Conservation (phyloP, 441 rosid genomes). For the Populus hybrid region DNA sequence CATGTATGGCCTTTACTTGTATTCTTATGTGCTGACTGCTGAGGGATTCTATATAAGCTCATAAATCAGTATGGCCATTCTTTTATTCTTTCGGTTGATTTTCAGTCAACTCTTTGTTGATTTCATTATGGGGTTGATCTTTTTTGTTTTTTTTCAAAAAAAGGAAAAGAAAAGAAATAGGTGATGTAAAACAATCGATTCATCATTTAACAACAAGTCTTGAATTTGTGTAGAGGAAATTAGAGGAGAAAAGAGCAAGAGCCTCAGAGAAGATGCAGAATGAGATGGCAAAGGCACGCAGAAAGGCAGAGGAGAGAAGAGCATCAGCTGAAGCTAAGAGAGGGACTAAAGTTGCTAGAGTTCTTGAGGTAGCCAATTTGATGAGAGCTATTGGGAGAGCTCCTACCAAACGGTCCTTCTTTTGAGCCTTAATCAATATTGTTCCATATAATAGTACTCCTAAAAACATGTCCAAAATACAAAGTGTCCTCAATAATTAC, state of each 20-base stretch:
- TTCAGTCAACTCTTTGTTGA: not conserved
- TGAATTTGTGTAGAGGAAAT: slow-evolving; percentile 58
- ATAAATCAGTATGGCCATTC: not conserved
- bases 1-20: not conserved
- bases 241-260: slow-evolving; percentile 81
- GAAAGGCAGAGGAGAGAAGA: slow-evolving; percentile 87
- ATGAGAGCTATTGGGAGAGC: slow-evolving; percentile 87
- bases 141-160: no score
- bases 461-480: not conserved
- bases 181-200: not conserved
- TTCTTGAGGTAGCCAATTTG: slow-evolving; percentile 73
- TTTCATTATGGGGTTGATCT: not conserved
- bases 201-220: not conserved
- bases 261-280: slow-evolving; percentile 91
- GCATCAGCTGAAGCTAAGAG: slow-evolving; percentile 81
- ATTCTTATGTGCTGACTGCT: no score
- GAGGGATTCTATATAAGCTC: not conserved
- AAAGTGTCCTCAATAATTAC: slow-evolving; percentile 12
- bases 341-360: slow-evolving; percentile 73
- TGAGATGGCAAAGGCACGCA: slow-evolving; percentile 69
- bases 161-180: not conserved
- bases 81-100: not conserved
- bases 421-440: slow-evolving; percentile 19
- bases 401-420: slow-evolving; percentile 75
- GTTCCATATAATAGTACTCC: not conserved